Base-by-base conservation (phyloP, 2,329 filamentous ascomycete species). In the Exophiala mesophila region DNA sequence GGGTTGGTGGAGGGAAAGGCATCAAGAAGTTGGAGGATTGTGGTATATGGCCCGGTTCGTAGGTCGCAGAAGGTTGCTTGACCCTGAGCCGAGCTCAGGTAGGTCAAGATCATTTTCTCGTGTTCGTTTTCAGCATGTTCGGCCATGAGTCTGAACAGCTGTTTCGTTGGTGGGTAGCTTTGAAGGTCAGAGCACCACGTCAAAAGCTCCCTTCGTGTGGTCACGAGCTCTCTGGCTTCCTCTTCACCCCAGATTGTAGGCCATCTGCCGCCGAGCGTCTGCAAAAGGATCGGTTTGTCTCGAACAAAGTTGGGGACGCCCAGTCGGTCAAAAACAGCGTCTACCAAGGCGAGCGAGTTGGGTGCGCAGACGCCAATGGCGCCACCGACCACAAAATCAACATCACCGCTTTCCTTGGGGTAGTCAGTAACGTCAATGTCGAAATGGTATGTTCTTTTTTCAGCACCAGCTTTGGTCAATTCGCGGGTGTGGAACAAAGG, bases 231-330 rank as follows among this genome's bases (percentile, higher is more conserved):
- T 43, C 92, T 80, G 5, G 89, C 67, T 63, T 85, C 68, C 15
- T 97, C 90, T 2, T 94, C 87, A 30, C 90, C 92, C 92, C 92
- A 98, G 36, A 98, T 94, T 1, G 92, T 98, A 3, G 92, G 92
- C 90, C 90, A 98, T 36, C 92, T 78, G 23, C 90, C 90, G 47
- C 74, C 78, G 24, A 76, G 79, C 0, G 92, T 97, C 62, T 81
- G 82, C 55, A 97, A 68, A 13, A 84, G 71, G 13, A 95, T 76
- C 10, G 84, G 83, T 71, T 87, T 92, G 67, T 94, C 85, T 20
- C 92, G 83, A 47, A 92, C 73, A 59, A 83, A 86, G 26, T 80
- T 83, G 3, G 89, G 89, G 16, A 97, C 76, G 55, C 85, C 75
- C 13, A 98, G 78, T 17, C 83, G 71, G 58, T 96, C 81, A 53